Conservation (phyloP, 1,284 basidiomycete species). For the Mycena sp. region DNA sequence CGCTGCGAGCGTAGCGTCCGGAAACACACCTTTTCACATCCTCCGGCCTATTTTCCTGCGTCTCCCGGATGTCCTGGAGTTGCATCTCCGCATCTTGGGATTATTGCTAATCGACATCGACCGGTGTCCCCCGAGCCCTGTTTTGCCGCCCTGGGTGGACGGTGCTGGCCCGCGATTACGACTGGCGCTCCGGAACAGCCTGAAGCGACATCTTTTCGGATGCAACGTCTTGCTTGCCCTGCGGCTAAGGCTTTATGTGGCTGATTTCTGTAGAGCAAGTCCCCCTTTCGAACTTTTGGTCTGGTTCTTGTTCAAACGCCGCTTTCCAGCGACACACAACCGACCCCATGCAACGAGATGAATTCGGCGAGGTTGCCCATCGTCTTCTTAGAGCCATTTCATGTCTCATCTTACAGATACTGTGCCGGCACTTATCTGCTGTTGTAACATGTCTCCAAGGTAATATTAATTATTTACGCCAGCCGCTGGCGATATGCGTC, state of each 20-base stretch:
- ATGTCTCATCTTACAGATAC: constrained; percentile 9
- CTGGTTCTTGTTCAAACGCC: not conserved
- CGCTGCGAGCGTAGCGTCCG: constrained; percentile 41
- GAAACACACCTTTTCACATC: constrained; percentile 56
- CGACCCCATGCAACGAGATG: constrained; percentile 8
- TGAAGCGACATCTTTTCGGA: constrained; percentile 68
- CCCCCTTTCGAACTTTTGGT: not conserved
- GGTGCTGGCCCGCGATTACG: constrained; percentile 45
- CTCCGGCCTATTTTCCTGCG: constrained; percentile 67
- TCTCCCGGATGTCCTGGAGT: constrained; percentile 52
- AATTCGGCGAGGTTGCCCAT: constrained; percentile 3
- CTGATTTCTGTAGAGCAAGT: constrained; percentile 72
- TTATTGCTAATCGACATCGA: constrained; percentile 49
- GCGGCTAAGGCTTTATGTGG: constrained; percentile 64
- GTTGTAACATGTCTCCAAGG: constrained; percentile 16
- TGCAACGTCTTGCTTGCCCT: constrained; percentile 60
- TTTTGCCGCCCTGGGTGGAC: constrained; percentile 40
- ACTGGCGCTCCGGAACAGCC: constrained; percentile 55
- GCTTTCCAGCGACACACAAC: constrained; percentile 16
- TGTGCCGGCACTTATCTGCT: constrained; percentile 24
- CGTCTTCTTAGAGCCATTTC: constrained; percentile 17
- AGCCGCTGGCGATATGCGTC: not conserved
- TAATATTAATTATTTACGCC: too few relatives aligned
- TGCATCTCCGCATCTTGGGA: constrained; percentile 54
- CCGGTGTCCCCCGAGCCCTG: constrained; percentile 41